Evolutionary conservation across 768 basidiomycete species (phyloP).

Genomic region (Suillus subluteus): DNA sequence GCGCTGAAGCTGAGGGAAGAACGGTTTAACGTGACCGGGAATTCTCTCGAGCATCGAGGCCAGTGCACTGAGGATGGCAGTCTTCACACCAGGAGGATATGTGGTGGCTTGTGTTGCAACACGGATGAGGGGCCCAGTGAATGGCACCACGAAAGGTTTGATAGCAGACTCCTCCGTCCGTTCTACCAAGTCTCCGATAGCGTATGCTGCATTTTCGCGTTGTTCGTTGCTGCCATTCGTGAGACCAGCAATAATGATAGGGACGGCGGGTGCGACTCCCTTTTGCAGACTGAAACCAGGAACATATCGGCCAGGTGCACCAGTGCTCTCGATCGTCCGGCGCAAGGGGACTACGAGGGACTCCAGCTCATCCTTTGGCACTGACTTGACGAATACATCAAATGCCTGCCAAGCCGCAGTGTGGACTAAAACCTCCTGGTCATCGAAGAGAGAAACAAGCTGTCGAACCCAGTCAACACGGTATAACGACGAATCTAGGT

Average conservation of each 20-base stretch:
- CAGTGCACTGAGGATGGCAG: constrained; percentile 85
- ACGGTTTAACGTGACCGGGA: constrained; percentile 90
- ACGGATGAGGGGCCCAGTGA: constrained; percentile 94
- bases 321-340: constrained; percentile 83
- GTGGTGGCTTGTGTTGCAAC: constrained; percentile 89
- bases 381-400: constrained; percentile 85
- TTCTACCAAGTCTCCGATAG: constrained; percentile 94
- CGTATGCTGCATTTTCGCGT: constrained; percentile 92
- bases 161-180: constrained; percentile 82
- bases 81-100: constrained; percentile 92
- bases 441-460: constrained; percentile 82
- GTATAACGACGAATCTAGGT: constrained; percentile 83
- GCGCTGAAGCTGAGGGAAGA: constrained; percentile 97
- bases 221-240: constrained; percentile 95
- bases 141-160: constrained; percentile 94
- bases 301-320: constrained; percentile 73
- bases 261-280: constrained; percentile 81
- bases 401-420: constrained; percentile 82
- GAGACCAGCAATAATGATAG: constrained; percentile 89
- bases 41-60: constrained; percentile 84
- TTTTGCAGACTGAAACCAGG: constrained; percentile 88
- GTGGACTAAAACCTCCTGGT: constrained; percentile 72
- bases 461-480: constrained; percentile 95
- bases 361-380: constrained; percentile 93
- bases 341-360: constrained; percentile 88